Base-by-base conservation (phyloP, 345 rosid genomes). In the Gossypium turneri region DNA sequence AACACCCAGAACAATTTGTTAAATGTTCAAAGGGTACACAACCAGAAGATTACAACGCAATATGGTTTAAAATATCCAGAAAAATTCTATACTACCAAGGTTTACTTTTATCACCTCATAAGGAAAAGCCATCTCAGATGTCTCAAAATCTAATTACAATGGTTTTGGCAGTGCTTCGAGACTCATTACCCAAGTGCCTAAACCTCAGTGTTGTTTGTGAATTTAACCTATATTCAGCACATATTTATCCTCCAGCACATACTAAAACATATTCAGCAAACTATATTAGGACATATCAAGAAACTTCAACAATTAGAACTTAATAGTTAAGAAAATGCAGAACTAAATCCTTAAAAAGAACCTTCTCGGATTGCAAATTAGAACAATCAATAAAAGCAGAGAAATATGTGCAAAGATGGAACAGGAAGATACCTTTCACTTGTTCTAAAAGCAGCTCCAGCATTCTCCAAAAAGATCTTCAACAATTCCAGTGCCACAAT, bases 371-470 rank as follows among this genome's bases (percentile, higher is more conserved):
- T 12, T 45, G 71, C 55, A 45, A 45, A 67, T 67, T 45, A 22
- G 71, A 47, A 22, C 3, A 67, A 20, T 22, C 47, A 67, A 47
- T 45, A 67, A 45, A 61, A 67, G 3, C 71, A 47, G 4, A 67
- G 53, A 68, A 15, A 48, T 24, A 48, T 25, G 44, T 25, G 22
- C 22, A 68, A 50, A 15, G 22, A 38, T 77, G 9, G 47, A 66
- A 70, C 65, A 74, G 16, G 17, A 50, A 47, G 3, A 78, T 83
- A 95, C 99, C 99, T 95, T 72, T 95, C 98, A 72, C 99, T 95
- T 63, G 99, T 95, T 82, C 99, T 82, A 82, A 95, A 95, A 70
- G 90, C 99, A 58, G 98, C 97, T 65, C 99, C 99, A 1, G 99
- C 99, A 78, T 95, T 95, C 90, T 95, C 99, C 81, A 95, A 80